Evolutionary conservation across 768 basidiomycete species (phyloP).

Genomic region (Suillus fuscotomentosus): DNA sequence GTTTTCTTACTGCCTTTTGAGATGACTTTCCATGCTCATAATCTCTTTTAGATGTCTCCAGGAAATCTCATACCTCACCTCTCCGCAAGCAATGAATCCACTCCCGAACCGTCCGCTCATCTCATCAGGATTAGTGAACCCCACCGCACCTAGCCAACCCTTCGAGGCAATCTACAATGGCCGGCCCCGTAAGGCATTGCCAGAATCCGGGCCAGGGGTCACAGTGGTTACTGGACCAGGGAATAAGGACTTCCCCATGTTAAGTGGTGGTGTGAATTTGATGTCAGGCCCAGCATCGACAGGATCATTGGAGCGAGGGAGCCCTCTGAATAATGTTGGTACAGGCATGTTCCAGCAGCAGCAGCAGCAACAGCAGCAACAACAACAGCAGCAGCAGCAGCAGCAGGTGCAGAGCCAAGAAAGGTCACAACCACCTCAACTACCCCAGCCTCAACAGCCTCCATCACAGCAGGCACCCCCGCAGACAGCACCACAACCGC

Average conservation of each 20-base stretch:
- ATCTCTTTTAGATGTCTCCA: conserved; percentile 76
- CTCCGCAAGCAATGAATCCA: conserved; percentile 96
- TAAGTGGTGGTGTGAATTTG: conserved; percentile 52
- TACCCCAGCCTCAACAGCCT: conserved; percentile 45
- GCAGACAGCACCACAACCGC: conserved; percentile 6
- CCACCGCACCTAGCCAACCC: conserved; percentile 28
- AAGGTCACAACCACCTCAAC: conserved; percentile 23
- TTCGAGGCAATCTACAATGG: conserved; percentile 80
- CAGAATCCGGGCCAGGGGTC: conserved; percentile 44
- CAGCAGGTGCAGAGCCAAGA: conserved; percentile 20
- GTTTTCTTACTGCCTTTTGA: conserved; percentile 28
- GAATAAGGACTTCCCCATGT: conserved; percentile 59
- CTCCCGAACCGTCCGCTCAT: conserved; percentile 81
- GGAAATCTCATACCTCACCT: conserved; percentile 97
- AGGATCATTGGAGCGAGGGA: conserved; percentile 52
- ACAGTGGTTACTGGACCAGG: conserved; percentile 30
- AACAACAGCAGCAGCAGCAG: conserved; percentile 6
- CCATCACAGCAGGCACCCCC: conserved; percentile 18
- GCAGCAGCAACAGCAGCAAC: conserved; percentile 14
- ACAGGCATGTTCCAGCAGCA: conserved; percentile 42
- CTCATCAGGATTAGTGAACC: conserved; percentile 24
- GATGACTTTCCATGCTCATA: conserved; percentile 5
- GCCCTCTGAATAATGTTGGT: conserved; percentile 31
- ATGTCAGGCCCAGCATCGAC: conserved; percentile 51
- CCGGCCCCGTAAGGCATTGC: conserved; percentile 77